Evolutionary conservation across 192 early-diverging fungal species (phyloP), one percentile per base, ranked within the genome.

Genomic region (Entophlyctis helioformis): DNA sequence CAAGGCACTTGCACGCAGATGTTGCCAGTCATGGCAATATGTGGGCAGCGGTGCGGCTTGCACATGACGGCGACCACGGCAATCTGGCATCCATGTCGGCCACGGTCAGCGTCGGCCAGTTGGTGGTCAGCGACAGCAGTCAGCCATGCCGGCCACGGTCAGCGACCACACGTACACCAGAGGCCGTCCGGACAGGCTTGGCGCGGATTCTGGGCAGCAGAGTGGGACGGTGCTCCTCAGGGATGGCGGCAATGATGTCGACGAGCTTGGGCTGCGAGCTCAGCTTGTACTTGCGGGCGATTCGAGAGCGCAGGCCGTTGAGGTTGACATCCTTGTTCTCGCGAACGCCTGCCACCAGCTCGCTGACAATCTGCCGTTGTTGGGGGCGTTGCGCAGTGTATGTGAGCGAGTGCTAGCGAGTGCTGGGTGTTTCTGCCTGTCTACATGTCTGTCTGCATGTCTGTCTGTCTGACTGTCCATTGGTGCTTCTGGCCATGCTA

Each of bases 1-100:
- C 16, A 46, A 18, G 3, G 32, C 29, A 31, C n/a, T 46, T 84
- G 84, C 59, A 98, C 95, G 62, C 96, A 98, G 50, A 98, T 91
- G 58, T 98, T 96, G 48, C 93, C 93, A 1, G 96, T 97, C 85
- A 96, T 91, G 32, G 96, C 91, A 55, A 98, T 96, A 53, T 98
- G 96, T 20, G 96, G 96, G 52, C 96, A 98, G 40, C 90, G 61
- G 54, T 93, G 90, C 25, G 90, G 90, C 56, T 93, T 93, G 72
- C 90, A 93, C 90, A 93, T 93, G 45, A 93, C 90, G 28, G 90
- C 90, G 25, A 89, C 80, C 27, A 96, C 80, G 48, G 96, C 91
- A 67, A 96, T 88, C 82, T 87, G 52, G 2, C 13, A 15, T 43
- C 10, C 16, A 41, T 11, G n/a, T n/a, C n/a, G n/a, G n/a, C n/a